Evolutionary conservation across 179 eudicot species (phyloP).

Genomic region (Beta lomatogona): DNA sequence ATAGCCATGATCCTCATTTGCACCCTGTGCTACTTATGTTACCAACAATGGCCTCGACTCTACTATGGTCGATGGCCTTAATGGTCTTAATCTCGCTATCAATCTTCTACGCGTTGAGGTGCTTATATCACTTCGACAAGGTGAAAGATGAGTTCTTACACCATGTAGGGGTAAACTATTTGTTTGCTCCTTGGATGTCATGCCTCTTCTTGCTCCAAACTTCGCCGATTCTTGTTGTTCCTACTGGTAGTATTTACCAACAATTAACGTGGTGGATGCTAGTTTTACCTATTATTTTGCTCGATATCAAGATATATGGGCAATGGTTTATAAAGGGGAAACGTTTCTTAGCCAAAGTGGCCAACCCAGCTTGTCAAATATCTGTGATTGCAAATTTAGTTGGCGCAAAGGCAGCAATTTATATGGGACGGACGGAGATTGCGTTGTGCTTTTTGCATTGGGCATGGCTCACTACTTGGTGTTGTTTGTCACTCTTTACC

Average conservation of each 20-base stretch:
- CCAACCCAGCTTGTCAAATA: conserved; percentile 51
- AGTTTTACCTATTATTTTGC: conserved; percentile 38
- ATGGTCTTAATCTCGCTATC: conserved; percentile 24
- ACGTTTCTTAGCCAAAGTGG: conserved; percentile 46
- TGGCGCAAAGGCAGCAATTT: conserved; percentile 46
- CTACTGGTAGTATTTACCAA: conserved; percentile 11
- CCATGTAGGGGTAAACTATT: conserved; percentile 56
- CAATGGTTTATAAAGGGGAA: conserved; percentile 59
- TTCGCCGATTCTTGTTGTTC: conserved; percentile 30
- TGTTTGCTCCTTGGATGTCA: conserved; percentile 64
- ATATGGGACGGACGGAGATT: conserved; percentile 56
- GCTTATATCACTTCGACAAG: conserved; percentile 31
- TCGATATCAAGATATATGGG: conserved; percentile 56
- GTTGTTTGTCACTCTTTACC: conserved; percentile 61
- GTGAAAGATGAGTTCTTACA: conserved; percentile 46
- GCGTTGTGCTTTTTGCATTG: conserved; percentile 50
- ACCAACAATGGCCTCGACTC: conserved; percentile 36
- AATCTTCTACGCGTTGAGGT: conserved; percentile 34
- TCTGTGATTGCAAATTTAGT: conserved; percentile 53
- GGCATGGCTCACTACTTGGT: conserved; percentile 69
- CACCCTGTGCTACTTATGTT: conserved; percentile 22
- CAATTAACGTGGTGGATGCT: conserved; percentile 32
- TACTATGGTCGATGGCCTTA: conserved; percentile 42
- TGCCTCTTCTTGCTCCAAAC: conserved; percentile 51
- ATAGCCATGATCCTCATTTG: conserved; percentile 10